Evolutionary conservation across 2,329 filamentous ascomycete species (phyloP), one percentile per base, ranked within the genome.

Genomic region (Hypoxylon sp.): DNA sequence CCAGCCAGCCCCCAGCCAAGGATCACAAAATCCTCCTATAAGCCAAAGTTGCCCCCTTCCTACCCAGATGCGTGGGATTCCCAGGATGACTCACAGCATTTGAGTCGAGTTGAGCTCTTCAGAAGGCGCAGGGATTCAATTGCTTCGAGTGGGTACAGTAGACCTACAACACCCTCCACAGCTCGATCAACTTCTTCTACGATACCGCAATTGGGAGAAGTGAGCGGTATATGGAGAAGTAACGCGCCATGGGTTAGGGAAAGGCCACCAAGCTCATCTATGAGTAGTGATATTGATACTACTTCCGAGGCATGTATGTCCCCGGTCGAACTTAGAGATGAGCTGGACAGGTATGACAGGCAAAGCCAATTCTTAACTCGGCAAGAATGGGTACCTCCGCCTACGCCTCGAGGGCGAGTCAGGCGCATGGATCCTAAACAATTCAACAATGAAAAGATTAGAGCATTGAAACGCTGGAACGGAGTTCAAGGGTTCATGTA

Each of bases 41-140:
- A 5, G 9, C 5, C 43, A 30, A 63, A 34, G 21, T 10, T 41
- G 41, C 41, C 34, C 9, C 17, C 46, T 25, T 28, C 25, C 7
- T 63, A 63, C 21, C 59, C 45, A n/a, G 53, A 36, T 32, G 28
- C 34, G 4, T 74, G 67, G 67, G 5, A 48, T 62, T 28, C 66
- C 38, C 17, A 65, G 21, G 61, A 66, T 13, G 48, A 68, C 49
- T 6, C 17, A 2, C n/a, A 50, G 13, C 72, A 73, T 52, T 11
- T 25, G 5, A 43, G 9, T 1, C 57, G 71, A 41, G 69, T 72
- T 13, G 17, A 50, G 9, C 43, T 69, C 0, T 56, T 68, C 10
- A 65, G 23, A 11, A 51, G 41, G 56, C 72, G 71, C 19, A 66
- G 56, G 14, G 52, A 49, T 1, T 60, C 63, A 0, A 28, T 69